Evolutionary conservation across 306 rosid species (phyloP).

Genomic region (Ziziphus jujuba): DNA sequence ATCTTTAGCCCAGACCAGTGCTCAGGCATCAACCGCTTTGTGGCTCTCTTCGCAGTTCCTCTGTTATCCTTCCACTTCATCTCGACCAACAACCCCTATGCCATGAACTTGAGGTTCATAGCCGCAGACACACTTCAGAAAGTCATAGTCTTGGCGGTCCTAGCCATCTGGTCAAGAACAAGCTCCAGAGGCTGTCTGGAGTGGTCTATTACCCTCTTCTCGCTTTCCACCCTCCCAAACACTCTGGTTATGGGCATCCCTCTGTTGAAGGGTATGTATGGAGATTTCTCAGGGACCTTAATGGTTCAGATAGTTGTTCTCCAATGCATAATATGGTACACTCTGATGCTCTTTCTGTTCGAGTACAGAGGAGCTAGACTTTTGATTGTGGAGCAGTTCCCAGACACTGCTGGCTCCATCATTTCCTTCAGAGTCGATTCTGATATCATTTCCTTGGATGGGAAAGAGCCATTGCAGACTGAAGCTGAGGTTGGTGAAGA

Average conservation of each 20-base stretch:
- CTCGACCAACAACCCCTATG: slow-evolving; percentile 70
- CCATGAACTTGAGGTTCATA: slow-evolving; percentile 78
- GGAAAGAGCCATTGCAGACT: slow-evolving; percentile 74
- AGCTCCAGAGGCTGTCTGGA: slow-evolving; percentile 62
- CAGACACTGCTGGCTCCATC: slow-evolving; percentile 74
- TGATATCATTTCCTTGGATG: slow-evolving; percentile 69
- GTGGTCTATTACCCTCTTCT: slow-evolving; percentile 81
- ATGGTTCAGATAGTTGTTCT: slow-evolving; percentile 86
- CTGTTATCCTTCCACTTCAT: slow-evolving; percentile 86
- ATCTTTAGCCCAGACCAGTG: slow-evolving; percentile 87
- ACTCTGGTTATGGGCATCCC: slow-evolving; percentile 91
- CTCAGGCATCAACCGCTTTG: slow-evolving; percentile 87
- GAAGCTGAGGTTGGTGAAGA: slow-evolving; percentile 83
- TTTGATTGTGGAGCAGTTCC: slow-evolving; percentile 76
- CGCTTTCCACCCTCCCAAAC: slow-evolving; percentile 79
- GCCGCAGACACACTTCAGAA: slow-evolving; percentile 78
- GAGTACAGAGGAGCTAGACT: slow-evolving; percentile 81
- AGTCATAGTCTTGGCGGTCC: slow-evolving; percentile 43
- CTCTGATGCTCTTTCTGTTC: slow-evolving; percentile 74
- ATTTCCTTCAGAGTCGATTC: slow-evolving; percentile 78
- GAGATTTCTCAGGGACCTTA: slow-evolving; percentile 50
- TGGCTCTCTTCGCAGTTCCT: slow-evolving; percentile 84
- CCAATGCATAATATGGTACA: slow-evolving; percentile 82
- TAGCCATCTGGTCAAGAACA: slow-evolving; percentile 53
- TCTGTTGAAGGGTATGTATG: slow-evolving; percentile 73